These are phyloP conservation scores for Cenchrus fungigraminus DNA, from an alignment of 176 grass and related monocot genomes.

Conservation along the genomic window DNA sequence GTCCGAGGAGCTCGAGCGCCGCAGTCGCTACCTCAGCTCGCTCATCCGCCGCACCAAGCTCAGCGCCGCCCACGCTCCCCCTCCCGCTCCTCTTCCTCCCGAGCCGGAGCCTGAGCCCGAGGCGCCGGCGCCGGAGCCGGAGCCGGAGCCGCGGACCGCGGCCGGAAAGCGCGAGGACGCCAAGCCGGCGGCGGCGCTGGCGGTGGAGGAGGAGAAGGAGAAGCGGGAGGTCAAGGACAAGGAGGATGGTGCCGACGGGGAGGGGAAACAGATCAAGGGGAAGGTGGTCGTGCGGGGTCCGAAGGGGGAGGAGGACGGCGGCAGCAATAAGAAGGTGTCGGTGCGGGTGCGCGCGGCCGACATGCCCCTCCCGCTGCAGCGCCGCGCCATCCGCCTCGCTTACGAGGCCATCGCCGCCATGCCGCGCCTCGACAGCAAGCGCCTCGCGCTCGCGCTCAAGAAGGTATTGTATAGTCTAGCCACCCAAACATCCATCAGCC, in stretches of 20 bases:
- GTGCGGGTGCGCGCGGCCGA: slow-evolving; percentile 75
- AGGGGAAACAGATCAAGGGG: slow-evolving; percentile 21
- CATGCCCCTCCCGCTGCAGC: slow-evolving; percentile 77
- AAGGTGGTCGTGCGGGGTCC: slow-evolving; percentile 7
- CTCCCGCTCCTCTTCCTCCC: background rate
- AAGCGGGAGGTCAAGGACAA: slow-evolving; percentile 30
- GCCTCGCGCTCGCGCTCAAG: slow-evolving; percentile 84
- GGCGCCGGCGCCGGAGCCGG: background rate
- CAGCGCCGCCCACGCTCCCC: slow-evolving; percentile 35
- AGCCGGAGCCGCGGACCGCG: background rate
- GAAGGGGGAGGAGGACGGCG: slow-evolving; percentile 31
- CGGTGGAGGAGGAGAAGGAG: slow-evolving; percentile 23
- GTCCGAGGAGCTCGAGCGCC: slow-evolving; percentile 89
- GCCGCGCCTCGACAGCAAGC: slow-evolving; percentile 81
- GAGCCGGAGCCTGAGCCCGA: background rate
- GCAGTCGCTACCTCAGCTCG: slow-evolving; percentile 82
- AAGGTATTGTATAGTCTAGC: slow-evolving; percentile 52
- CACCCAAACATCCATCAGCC: background rate
- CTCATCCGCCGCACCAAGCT: slow-evolving; percentile 84
- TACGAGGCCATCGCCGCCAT: slow-evolving; percentile 63
- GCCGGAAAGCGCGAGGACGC: background rate
- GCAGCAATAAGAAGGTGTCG: slow-evolving; percentile 26
- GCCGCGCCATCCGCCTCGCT: slow-evolving; percentile 71
- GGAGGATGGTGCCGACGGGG: background rate
- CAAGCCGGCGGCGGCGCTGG: slow-evolving; percentile 8